A percentile compares a stretch with the other conserved stretches of the same genome.
Evolutionary conservation across 495 filamentous ascomycete species (phyloP).

Genomic region (Penicillium pulvis): DNA sequence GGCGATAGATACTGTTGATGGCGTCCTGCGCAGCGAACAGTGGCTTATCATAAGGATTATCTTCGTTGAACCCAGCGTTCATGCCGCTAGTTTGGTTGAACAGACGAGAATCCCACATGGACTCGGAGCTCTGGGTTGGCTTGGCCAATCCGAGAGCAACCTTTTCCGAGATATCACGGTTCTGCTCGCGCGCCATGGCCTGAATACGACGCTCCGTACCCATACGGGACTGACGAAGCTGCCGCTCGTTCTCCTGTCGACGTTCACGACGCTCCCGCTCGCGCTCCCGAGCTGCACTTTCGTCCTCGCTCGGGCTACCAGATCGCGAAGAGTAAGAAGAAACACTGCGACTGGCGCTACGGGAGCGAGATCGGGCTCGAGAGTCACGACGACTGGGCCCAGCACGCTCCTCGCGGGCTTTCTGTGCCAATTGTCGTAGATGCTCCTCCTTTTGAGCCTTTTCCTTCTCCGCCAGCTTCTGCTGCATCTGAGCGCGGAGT

Average conservation of each 20-base stretch:
- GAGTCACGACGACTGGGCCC: conserved; percentile 49
- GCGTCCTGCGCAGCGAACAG: conserved; percentile 97
- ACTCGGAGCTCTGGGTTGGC: conserved; percentile 82
- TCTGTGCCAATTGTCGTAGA: conserved; percentile 84
- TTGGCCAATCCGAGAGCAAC: conserved; percentile 94
- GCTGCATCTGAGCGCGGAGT: conserved; percentile 92
- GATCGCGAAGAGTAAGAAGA: conserved; percentile 62
- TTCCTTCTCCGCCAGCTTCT: conserved; percentile 95
- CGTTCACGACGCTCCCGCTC: conserved; percentile 77
- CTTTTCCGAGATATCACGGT: conserved; percentile 97
- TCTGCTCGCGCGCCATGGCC: conserved; percentile 90
- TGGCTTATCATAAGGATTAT: conserved; percentile 96
- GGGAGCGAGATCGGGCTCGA: conserved; percentile 41
- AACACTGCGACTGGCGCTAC: conserved; percentile 52
- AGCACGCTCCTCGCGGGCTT: conserved; percentile 80
- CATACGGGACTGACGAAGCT: conserved; percentile 93
- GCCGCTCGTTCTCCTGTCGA: conserved; percentile 79
- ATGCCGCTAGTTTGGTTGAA: conserved; percentile 96
- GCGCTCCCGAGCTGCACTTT: conserved; percentile 70
- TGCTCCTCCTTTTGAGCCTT: conserved; percentile 92
- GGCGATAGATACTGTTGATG: conserved; percentile 91
- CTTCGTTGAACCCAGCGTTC: conserved; percentile 90
- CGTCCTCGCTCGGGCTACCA: conserved; percentile 60
- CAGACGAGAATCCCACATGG: conserved; percentile 94
- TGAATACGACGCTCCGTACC: conserved; percentile 88